Percentiles rank a stretch among this genome's conserved stretches.
These are phyloP conservation scores for Gaeumannomyces tritici DNA, from an alignment of 2,329 filamentous ascomycete species.

Conservation along the genomic window DNA sequence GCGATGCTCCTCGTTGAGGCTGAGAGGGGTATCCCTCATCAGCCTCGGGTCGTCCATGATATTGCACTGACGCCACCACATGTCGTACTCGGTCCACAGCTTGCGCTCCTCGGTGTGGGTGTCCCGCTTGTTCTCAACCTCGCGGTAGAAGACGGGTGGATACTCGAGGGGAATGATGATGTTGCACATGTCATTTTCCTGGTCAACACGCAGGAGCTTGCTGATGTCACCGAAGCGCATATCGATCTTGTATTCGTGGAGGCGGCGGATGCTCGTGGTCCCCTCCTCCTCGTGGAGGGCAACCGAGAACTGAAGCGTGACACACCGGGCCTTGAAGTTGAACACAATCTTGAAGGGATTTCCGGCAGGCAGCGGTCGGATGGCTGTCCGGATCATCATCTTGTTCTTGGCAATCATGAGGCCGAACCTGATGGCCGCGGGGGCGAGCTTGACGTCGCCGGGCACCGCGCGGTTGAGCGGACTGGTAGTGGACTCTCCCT, in stretches of 20 bases:
- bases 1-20: conserved; percentile 24
- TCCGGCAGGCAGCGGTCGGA: conserved; percentile 9
- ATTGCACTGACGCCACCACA: conserved; percentile 40
- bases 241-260: conserved; percentile 26
- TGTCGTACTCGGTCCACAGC: conserved; percentile 29
- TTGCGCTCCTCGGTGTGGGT: conserved; percentile 21
- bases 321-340: conserved; percentile 21
- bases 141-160: conserved; percentile 39
- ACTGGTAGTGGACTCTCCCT: conserved; percentile 5
- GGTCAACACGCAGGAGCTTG: conserved; percentile 27
- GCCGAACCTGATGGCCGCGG: conserved; percentile 50
- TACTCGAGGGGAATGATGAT: conserved; percentile 37
- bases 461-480: conserved; percentile 12
- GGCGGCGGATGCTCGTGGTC: conserved; percentile 1
- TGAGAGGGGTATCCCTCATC: conserved; percentile 24
- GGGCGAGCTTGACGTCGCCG: conserved; percentile 27
- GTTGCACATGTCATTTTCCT: conserved; percentile 20
- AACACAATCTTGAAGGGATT: conserved; percentile 24
- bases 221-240: conserved; percentile 38
- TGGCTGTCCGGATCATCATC: conserved; percentile 51
- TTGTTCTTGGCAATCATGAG: conserved; percentile 39
- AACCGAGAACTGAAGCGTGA: conserved; percentile 22
- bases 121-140: conserved; percentile 18
- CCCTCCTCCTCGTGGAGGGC: conserved; percentile 6
- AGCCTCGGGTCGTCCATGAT: conserved; percentile 26